Percentiles rank a stretch among this genome's conserved stretches.
These are phyloP conservation scores for Cladosporium sp. DNA, from an alignment of 2,329 filamentous ascomycete species.

Conservation along the genomic window DNA sequence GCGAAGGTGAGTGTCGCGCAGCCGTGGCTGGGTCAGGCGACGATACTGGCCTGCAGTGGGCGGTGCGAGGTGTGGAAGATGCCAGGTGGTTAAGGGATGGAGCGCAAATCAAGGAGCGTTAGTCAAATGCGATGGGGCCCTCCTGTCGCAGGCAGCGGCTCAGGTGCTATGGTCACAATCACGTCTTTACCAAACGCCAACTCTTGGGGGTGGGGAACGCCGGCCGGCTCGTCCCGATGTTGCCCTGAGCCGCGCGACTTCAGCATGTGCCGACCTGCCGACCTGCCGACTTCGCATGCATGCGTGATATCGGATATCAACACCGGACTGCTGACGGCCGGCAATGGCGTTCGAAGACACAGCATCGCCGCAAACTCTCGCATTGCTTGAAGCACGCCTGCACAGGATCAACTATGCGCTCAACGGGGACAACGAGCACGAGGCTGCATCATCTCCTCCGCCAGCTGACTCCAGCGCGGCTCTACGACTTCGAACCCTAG, in stretches of 20 bases:
- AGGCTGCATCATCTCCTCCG: conserved; percentile 4
- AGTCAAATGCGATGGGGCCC: background rate
- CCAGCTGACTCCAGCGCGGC: background rate
- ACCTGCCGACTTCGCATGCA: no score
- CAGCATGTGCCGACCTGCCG: no score
- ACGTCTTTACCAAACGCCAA: conserved; percentile 6
- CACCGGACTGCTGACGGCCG: no score
- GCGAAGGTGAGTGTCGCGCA: background rate
- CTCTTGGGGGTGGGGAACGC: background rate
- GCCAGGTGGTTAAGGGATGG: no score
- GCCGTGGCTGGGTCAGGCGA: background rate
- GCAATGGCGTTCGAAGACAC: background rate
- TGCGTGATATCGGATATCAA: no score
- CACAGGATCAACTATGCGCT: conserved; percentile 39
- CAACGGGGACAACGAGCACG: conserved; percentile 26
- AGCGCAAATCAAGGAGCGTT: background rate
- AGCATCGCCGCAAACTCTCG: conserved; percentile 31
- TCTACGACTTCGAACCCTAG: conserved; percentile 17
- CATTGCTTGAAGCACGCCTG: conserved; percentile 40
- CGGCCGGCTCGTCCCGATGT: background rate
- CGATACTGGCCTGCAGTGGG: conserved; percentile 4
- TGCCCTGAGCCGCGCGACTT: no score
- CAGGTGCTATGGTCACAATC: conserved; percentile 6
- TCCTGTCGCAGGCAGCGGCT: conserved; percentile 2
- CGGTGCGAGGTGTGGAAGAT: no score